Percentiles rank a stretch among this genome's conserved stretches.
Evolutionary conservation across 305 asterid genomes (phyloP).

Genomic region (Stenogyne calaminthoides): DNA sequence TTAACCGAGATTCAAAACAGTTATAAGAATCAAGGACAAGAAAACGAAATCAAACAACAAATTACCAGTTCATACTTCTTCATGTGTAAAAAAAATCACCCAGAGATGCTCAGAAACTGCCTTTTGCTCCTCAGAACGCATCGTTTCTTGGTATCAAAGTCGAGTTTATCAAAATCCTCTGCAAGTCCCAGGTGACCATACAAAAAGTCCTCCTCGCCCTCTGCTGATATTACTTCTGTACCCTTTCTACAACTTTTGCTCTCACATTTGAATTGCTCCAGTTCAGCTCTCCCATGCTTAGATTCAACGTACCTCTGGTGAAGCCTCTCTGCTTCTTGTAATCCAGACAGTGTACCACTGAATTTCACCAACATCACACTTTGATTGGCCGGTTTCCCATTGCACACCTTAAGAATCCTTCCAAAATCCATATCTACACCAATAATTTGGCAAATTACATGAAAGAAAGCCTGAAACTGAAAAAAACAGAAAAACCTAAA

Average conservation of each 20-base stretch:
- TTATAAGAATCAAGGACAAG: not conserved
- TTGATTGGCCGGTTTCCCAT: conserved; percentile 65
- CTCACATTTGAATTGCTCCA: conserved; percentile 35
- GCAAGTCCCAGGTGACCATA: conserved; percentile 63
- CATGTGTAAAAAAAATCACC: not conserved
- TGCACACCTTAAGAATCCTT: conserved; percentile 54
- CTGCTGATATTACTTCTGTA: conserved; percentile 25
- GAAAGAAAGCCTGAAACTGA: no score
- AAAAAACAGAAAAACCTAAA: no score
- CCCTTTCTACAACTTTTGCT: conserved; percentile 24
- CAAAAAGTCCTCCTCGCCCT: conserved; percentile 37
- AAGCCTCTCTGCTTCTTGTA: conserved; percentile 64
- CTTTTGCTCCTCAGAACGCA: conserved; percentile 60
- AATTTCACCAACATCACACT: conserved; percentile 62
- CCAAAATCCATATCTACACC: conserved; percentile 54
- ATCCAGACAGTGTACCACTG: conserved; percentile 59
- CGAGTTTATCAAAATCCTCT: conserved; percentile 64
- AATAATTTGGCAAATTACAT: not conserved
- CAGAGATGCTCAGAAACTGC: conserved; percentile 45
- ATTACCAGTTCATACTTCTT: not conserved
- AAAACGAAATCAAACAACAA: not conserved
- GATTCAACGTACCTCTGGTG: conserved; percentile 39
- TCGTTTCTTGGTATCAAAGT: conserved; percentile 58
- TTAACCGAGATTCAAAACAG: not conserved
- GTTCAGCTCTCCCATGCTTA: conserved; percentile 49